Evolutionary conservation across 2,329 filamentous ascomycete species (phyloP), one percentile per base, ranked within the genome.

Genomic region (Biscogniauxia mediterranea): DNA sequence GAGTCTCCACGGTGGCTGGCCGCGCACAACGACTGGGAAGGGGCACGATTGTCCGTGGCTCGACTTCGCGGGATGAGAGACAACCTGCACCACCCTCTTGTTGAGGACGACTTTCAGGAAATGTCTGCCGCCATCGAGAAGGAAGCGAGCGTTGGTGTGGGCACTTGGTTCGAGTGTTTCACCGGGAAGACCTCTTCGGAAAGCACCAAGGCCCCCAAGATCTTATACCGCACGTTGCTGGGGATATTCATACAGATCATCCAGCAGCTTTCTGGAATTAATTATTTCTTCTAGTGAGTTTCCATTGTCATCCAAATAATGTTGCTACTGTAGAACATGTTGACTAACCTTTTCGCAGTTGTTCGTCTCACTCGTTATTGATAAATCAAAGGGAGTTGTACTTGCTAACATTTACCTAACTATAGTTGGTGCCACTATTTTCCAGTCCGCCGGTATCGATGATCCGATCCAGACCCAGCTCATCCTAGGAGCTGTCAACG

Each of bases 381-480:
- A 9, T 32, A 9, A 2, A 23, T 23, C 28, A 32, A 32, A 32
- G 11, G 11, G 28, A 6, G 3, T 32, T 32, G 11, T 9, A 32
- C 7, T 32, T 13, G 28, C 28, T 32, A 32, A 32, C 7, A 13
- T 32, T 32, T 32, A 13, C 1, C 28, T 32, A 13, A 13, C 28
- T 32, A 32, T 32, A 32, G 28, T 32, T 32, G 84, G 84, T n/a
- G 84, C 85, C 8, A 85, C 83, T 9, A 84, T 92, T 69, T 92
- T 93, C 74, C 62, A 82, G 58, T 84, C 86, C 0, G 86, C 89
- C 2, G 89, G 88, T 61, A 81, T 92, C 54, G 74, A 81, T 1
- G 88, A 92, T 73, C 84, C 85, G 19, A 89, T 88, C 68, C 78
- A 85, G 60, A 89, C 85, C 0, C 86, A 89, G 70, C 85, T 91